Base-by-base conservation (phyloP, 2,329 filamentous ascomycete species). In the Penicillium sp. region DNA sequence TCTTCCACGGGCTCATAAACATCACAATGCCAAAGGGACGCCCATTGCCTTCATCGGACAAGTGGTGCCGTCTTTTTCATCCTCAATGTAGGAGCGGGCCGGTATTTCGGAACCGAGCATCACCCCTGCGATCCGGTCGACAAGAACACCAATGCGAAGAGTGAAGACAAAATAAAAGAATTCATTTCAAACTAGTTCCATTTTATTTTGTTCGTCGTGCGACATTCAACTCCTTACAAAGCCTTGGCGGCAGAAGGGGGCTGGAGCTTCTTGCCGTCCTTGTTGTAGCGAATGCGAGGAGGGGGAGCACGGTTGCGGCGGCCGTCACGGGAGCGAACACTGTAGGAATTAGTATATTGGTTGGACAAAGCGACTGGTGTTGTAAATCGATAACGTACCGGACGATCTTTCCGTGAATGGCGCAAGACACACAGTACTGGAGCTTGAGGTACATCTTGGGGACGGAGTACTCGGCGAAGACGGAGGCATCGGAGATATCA, bases 361-460 rank as follows among this genome's bases (percentile, higher is more conserved):
- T 21, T 21, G 21, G 24, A 32, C 21, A 48, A 22, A 45, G 18
- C 11, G 16, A 42, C 44, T 27, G 41, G 39, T 13, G 49, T 27
- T n/a, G 10, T n/a, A 8, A 5, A 36, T 24, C 47, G 45, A 41
- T 42, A 54, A 55, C 92, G 81, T 94, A 97, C 93, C 94, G 93
- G 82, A 99, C 95, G 81, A 99, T 99, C 90, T 99, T 99, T 87
- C 94, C 94, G 87, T 99, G 94, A 70, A 99, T 99, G 77, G 94
- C 94, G 83, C 94, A 99, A 81, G 93, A 97, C 77, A 99, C 94
- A 81, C 94, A 99, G 91, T 99, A 99, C 86, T 99, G 94, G 80
- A 99, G 89, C 89, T 99, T 99, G 83, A 99, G 86, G 90, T 99
- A 99, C 95, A 99, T 99, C 90, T 99, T 99, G 83, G 94, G 94